These are phyloP conservation scores for Russula earlei DNA, from an alignment of 768 basidiomycete species.

Conservation along the genomic window DNA sequence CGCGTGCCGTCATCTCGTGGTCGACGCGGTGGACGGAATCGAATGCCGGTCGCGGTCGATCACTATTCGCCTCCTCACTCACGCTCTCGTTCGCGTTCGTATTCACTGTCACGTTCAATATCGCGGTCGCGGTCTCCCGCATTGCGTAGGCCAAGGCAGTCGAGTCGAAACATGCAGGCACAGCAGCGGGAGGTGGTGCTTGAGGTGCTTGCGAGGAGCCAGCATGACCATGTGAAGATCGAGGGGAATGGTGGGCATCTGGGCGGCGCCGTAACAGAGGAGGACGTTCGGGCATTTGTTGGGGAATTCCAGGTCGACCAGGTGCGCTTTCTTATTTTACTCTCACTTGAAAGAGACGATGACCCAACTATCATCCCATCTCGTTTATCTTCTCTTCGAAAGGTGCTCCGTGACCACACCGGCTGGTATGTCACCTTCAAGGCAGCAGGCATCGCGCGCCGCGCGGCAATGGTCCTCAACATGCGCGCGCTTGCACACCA, in stretches of 20 bases:
- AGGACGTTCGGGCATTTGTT: constrained; percentile 61
- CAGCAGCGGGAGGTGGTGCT: constrained; percentile 32
- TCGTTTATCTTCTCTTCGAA: constrained; percentile 11
- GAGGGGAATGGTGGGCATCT: constrained; percentile 38
- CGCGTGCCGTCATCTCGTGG: constrained; percentile 1
- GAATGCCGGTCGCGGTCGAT: constrained; percentile 8
- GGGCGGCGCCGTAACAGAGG: constrained; percentile 47
- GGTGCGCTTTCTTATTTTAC: constrained; percentile 36
- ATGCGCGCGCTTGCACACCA: constrained; percentile 50
- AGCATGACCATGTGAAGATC: constrained; percentile 56
- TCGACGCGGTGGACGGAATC: constrained; percentile 12
- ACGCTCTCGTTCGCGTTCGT: constrained; percentile 10
- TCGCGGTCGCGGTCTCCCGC: constrained; percentile 37
- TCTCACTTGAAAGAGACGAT: background rate
- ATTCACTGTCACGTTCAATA: background rate
- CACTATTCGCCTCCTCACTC: constrained; percentile 19
- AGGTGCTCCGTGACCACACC: constrained; percentile 62
- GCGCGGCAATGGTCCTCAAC: constrained; percentile 57
- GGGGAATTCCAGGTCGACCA: constrained; percentile 61
- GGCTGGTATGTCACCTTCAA: constrained; percentile 81
- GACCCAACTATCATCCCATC: background rate
- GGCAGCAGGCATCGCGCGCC: constrained; percentile 49
- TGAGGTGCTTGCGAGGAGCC: constrained; percentile 49
- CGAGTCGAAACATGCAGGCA: constrained; percentile 24
- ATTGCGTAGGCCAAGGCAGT: constrained; percentile 31